Evolutionary conservation across 495 filamentous ascomycete species (phyloP).

Genomic region (Xylaria scruposa): DNA sequence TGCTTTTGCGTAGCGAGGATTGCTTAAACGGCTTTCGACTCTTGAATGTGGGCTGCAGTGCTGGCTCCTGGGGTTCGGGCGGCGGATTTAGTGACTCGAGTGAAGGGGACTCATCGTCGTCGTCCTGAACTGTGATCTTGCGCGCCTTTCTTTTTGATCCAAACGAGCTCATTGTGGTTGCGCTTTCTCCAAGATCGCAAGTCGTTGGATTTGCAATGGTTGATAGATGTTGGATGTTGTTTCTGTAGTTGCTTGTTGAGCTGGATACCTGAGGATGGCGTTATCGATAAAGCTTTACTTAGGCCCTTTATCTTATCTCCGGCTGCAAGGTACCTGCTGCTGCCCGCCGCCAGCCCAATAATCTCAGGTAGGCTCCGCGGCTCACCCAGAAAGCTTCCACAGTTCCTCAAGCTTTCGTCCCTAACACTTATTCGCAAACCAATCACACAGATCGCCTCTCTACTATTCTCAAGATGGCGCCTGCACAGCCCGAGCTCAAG

Average conservation of each 20-base stretch:
- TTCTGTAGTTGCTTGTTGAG: slow-evolving; percentile 1
- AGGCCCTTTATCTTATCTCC: slow-evolving; percentile 22
- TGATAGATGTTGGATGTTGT: background rate
- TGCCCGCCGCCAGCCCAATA: slow-evolving; percentile 1
- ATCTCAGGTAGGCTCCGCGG: slow-evolving; percentile 6
- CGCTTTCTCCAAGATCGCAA: background rate
- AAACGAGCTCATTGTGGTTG: slow-evolving; percentile 68
- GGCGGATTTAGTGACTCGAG: slow-evolving; percentile 36
- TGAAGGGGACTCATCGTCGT: slow-evolving; percentile 55
- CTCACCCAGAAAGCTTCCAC: slow-evolving; percentile 18
- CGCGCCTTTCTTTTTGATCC: slow-evolving; percentile 73
- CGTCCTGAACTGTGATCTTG: slow-evolving; percentile 73
- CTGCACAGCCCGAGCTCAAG: slow-evolving; percentile 98
- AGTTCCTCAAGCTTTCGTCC: slow-evolving; percentile 11
- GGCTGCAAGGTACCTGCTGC: slow-evolving; percentile 3
- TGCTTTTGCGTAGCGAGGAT: slow-evolving; percentile 57
- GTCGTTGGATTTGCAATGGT: background rate
- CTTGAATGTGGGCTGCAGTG: slow-evolving; percentile 49
- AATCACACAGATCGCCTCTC: slow-evolving; percentile 22
- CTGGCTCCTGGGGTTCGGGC: slow-evolving; percentile 42
- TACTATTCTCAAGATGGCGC: slow-evolving; percentile 75
- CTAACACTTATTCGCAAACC: slow-evolving; percentile 7
- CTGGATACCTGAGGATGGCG: background rate
- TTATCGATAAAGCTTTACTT: slow-evolving; percentile 26
- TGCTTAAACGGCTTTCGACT: slow-evolving; percentile 57